Base-by-base conservation (phyloP, 108 stramenopile genomes). In the Pseudonitzschia delicatissima region DNA sequence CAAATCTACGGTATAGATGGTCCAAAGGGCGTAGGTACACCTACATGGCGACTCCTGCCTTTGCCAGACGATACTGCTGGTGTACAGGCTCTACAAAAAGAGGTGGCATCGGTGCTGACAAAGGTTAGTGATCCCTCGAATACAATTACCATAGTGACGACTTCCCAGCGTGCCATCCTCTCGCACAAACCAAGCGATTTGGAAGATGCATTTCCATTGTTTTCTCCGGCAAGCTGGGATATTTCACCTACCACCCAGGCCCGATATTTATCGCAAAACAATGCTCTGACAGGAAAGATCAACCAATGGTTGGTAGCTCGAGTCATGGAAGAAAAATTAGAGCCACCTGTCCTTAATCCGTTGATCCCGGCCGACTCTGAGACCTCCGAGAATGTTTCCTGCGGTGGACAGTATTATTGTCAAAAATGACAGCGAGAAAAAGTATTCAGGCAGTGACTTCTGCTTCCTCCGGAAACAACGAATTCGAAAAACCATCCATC, bases 301-400 rank as follows among this genome's bases (percentile, higher is more conserved):
- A 74, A 76, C 20, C 67, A 68, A 36, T 85, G 85, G 83, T 67
- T 87, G 52, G 51, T 77, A 47, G 58, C 49, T 71, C 45, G 51
- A 3, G n/a, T 67, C 4, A 73, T 82, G 55, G 79, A 80, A 26
- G 85, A 83, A 12, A 77, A 85, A 66, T 62, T 88, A 5, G 42
- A 67, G 18, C 85, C 84, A 6, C 90, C 90, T 11, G 73, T 77
- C 37, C 50, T 84, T n/a, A 86, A 91, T 58, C 86, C 90, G 8
- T 45, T 91, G 44, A 52, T 91, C 26, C 86, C 90, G 0, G n/a
- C 73, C 84, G 4, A 49, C 32, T 25, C 42, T 91, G 15, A 69
- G 86, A 51, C 70, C 70, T 6, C 48, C 70, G n/a, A 13, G 70
- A 28, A 51, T 62, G 8, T 18, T 47, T 2, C 21, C 48, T 23